Base-by-base conservation (phyloP, 2,329 filamentous ascomycete genomes). In the Colletotrichum sublineola region DNA sequence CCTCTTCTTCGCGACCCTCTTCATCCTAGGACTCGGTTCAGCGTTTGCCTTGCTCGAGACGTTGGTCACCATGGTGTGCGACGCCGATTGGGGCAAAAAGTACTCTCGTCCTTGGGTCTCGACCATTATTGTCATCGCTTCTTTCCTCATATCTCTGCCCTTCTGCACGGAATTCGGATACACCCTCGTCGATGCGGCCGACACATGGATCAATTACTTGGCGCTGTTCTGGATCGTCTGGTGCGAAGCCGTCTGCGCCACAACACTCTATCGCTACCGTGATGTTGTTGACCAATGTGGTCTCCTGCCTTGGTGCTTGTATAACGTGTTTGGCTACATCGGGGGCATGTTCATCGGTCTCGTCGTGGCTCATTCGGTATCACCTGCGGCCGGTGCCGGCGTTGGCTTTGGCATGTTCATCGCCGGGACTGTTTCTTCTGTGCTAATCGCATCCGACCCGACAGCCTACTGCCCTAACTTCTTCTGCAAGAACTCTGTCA, bases 141-240 rank as follows among this genome's bases (percentile, higher is more conserved):
- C 83, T 0, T 86, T 85, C 58, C 79, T 88, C 1, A 80, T 88
- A 58, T 86, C 84, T 15, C 77, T 89, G 2, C 82, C 86, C 0
- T 89, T 88, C 73, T 88, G 86, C 76, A 88, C 87, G 0, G 81
- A 88, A 52, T 88, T 88, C 42, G 87, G 87, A 0, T 89, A 86
- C 75, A 84, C 85, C 67, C 79, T 86, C 0, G 80, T 89, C 0
- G 84, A 87, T 67, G 87, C 86, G 0, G 81, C 88, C 4, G 87
- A 89, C 62, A 80, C 83, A 12, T 89, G 84, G 81, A 82, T 88
- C 74, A 89, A 88, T 76, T 86, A 88, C 63, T 75, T 87, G 3
- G 80, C 84, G 14, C 78, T 89, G 14, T 82, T 89, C 71, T 84
- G 89, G 76, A 83, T 88, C 55, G 82, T 89, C 69, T 83, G 85